Evolutionary conservation across 2,329 filamentous ascomycete species (phyloP), one percentile per base, ranked within the genome.

Genomic region (Acrodontium crateriforme): DNA sequence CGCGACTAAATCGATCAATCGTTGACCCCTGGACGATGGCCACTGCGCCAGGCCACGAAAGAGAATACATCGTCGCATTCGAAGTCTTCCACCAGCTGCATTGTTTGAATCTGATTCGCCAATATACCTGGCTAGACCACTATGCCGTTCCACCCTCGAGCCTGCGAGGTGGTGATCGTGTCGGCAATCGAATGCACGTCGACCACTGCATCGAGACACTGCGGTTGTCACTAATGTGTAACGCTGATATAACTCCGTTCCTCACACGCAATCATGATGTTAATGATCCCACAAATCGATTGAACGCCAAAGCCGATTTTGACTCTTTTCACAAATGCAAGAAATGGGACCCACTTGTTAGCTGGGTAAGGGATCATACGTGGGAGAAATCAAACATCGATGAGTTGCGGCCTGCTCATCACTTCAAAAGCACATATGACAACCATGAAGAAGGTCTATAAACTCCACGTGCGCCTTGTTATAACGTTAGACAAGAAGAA

Each of bases 191-290:
- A 12, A 22, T 5, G 20, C 20, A 22, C 8, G 13, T 22, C 20
- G 13, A 22, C 8, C 20, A 22, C 20, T 22, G 20, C 8, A 22
- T 22, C 20, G 20, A 22, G n/a, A 12, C 20, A 22, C 20, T 22
- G 10, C 20, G 20, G 13, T 10, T n/a, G 20, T 12, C 10, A n/a
- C n/a, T 22, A 10, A 22, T 22, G 20, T 22, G 20, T 8, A 12
- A 10, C n/a, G 20, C 20, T n/a, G 20, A 22, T 22, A 8, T n/a
- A 10, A 8, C n/a, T 22, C 10, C 13, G 20, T 12, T 22, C n/a
- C n/a, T n/a, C n/a, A n/a, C n/a, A n/a, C n/a, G n/a, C n/a, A n/a
- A n/a, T n/a, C n/a, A n/a, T n/a, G n/a, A n/a, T n/a, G n/a, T n/a
- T n/a, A n/a, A n/a, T n/a, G n/a, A n/a, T 5, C 20, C 20, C 4